Conservation (phyloP, 192 early-diverging fungal genomes). For the Neocallimastix lanati region DNA sequence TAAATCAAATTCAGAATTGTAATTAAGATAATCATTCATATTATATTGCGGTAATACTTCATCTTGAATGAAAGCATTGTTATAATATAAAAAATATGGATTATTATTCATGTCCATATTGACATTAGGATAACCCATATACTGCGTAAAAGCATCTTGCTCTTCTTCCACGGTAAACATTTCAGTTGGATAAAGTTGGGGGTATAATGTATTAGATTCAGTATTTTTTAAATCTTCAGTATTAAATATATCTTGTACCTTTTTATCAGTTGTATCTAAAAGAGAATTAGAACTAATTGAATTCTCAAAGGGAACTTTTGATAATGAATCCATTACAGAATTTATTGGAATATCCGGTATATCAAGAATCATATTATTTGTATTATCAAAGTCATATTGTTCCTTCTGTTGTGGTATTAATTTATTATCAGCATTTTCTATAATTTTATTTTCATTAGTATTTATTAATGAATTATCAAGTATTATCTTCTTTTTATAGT, state of each 20-base stretch:
- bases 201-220: background rate
- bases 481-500: background rate
- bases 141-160: background rate
- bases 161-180: background rate
- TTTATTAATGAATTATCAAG: background rate
- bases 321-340: background rate
- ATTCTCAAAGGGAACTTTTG: background rate
- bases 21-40: background rate
- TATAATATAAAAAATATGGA: background rate
- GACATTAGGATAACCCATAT: background rate
- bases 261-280: background rate
- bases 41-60: background rate
- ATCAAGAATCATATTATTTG: background rate
- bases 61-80: background rate
- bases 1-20: background rate
- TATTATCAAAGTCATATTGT: background rate
- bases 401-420: background rate
- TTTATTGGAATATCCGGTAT: background rate
- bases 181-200: background rate
- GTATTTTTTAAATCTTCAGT: background rate
- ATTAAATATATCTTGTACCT: background rate
- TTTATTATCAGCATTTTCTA: background rate
- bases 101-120: background rate
- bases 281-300: background rate
- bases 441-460: background rate